Percentiles rank a stretch among this genome's conserved stretches.
Conservation (phyloP, 345 rosid genomes). For the Hibiscus tridactylites region DNA sequence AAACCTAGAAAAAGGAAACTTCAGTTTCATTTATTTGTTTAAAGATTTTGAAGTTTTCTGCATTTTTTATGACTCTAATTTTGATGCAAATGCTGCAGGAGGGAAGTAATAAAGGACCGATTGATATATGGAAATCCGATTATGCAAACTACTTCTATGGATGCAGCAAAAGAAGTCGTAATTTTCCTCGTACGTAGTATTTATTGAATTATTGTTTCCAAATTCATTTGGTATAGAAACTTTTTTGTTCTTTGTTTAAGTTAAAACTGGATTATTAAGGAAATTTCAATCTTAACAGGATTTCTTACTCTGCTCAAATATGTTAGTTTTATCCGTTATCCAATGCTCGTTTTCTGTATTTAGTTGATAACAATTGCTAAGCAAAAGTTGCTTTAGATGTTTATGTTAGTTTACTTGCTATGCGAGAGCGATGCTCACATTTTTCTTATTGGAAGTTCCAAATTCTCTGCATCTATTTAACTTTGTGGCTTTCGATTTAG, state of each 20-base stretch:
- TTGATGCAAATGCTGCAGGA: conserved; percentile 29
- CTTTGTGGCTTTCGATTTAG: not conserved
- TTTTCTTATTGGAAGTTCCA: not conserved
- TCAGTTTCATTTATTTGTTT: not conserved
- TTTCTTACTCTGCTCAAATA: too few species aligned
- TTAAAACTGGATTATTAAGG: too few species aligned
- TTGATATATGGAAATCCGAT: conserved; percentile 89
- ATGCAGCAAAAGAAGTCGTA: conserved; percentile 74
- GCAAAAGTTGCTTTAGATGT: not conserved
- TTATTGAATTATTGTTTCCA: not conserved
- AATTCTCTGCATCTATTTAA: not conserved
- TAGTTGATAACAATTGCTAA: not conserved
- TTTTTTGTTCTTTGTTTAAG: too few species aligned
- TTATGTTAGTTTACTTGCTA: conserved; percentile 1
- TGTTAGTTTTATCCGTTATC: too few species aligned
- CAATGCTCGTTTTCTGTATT: not conserved
- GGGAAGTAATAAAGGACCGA: conserved; percentile 37
- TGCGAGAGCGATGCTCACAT: not conserved
- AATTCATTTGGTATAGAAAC: too few species aligned
- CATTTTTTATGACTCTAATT: too few species aligned
- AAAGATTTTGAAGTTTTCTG: not conserved
- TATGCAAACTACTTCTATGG: conserved; percentile 58
- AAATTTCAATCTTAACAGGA: too few species aligned
- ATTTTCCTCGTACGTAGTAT: conserved; percentile 50
- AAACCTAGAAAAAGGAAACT: not conserved